Evolutionary conservation across 2,329 filamentous ascomycete species (phyloP).

Genomic region (Purpureocillium lavendulum): DNA sequence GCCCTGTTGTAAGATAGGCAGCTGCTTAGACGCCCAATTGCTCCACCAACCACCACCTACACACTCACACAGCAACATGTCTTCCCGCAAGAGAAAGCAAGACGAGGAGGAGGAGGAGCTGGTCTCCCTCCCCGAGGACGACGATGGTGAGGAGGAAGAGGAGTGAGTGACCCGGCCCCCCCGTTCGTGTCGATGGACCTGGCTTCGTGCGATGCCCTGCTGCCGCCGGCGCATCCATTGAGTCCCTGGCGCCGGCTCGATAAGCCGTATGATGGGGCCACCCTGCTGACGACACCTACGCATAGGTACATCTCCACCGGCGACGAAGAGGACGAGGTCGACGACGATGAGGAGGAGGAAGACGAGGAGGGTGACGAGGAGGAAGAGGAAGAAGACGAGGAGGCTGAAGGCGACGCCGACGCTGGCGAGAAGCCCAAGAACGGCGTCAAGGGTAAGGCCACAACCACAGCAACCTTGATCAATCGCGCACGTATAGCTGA

Average conservation of each 20-base stretch:
- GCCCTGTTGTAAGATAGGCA: neutral
- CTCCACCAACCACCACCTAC: constrained; percentile 4
- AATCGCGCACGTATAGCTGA: too few species aligned
- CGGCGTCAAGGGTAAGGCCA: constrained; percentile 27
- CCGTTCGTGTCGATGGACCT: neutral
- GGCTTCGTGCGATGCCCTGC: neutral
- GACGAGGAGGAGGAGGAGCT: constrained; percentile 52
- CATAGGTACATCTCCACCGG: constrained; percentile 25
- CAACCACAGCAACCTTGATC: too few species aligned
- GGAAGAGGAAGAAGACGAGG: constrained; percentile 20
- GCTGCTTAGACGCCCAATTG: too few species aligned
- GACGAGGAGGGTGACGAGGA: constrained; percentile 25
- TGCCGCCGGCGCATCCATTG: constrained; percentile 1
- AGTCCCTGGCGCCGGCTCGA: neutral
- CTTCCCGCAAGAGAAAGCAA: constrained; percentile 46
- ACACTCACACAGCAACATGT: constrained; percentile 24
- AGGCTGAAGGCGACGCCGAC: constrained; percentile 15
- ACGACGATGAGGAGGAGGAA: constrained; percentile 30
- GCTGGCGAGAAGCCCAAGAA: constrained; percentile 17
- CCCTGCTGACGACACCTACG: constrained; percentile 3
- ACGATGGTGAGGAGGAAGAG: constrained; percentile 44
- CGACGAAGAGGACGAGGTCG: constrained; percentile 31
- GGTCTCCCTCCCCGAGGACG: constrained; percentile 43
- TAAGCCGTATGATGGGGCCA: too few species aligned
- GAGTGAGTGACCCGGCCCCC: constrained; percentile 36